These are phyloP conservation scores for Thermochaetoides thermophila DNA, from an alignment of 495 filamentous ascomycete species.

Conservation along the genomic window DNA sequence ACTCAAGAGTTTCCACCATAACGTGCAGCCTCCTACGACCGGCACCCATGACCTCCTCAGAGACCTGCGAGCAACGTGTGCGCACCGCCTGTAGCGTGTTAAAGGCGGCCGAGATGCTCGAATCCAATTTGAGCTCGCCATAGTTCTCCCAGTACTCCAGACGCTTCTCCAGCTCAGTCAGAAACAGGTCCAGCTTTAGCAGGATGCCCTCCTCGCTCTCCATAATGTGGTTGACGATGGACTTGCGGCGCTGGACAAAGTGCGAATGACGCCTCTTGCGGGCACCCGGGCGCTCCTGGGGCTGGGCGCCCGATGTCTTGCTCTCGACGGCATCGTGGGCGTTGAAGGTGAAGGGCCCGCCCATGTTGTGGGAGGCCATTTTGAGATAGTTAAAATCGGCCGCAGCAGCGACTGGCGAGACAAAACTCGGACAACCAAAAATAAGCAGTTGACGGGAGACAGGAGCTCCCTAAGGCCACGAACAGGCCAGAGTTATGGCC, in stretches of 20 bases:
- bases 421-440: too few relatives aligned
- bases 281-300: slow-evolving; percentile 12
- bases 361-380: slow-evolving; percentile 19
- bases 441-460: too few relatives aligned
- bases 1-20: slow-evolving; percentile 88
- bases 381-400: too few relatives aligned
- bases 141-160: slow-evolving; percentile 83
- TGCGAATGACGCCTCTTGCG: slow-evolving; percentile 50
- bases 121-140: slow-evolving; percentile 67
- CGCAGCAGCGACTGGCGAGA: too few relatives aligned
- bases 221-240: slow-evolving; percentile 49
- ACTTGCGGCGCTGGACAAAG: slow-evolving; percentile 41
- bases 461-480: too few relatives aligned
- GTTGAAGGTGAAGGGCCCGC: slow-evolving; percentile 21
- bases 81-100: slow-evolving; percentile 74
- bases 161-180: slow-evolving; percentile 72
- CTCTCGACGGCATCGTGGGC: slow-evolving; percentile 18
- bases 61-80: slow-evolving; percentile 77
- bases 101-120: slow-evolving; percentile 68
- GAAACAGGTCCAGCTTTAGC: slow-evolving; percentile 61
- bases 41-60: slow-evolving; percentile 77
- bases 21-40: slow-evolving; percentile 72
- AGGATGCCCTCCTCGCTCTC: slow-evolving; percentile 50
- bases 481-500: too few relatives aligned
- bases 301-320: slow-evolving; percentile 19